Percentiles rank a stretch among this genome's conserved stretches.
Evolutionary conservation across 2,329 filamentous ascomycete species (phyloP).

Genomic region (Epichloe bromicola): DNA sequence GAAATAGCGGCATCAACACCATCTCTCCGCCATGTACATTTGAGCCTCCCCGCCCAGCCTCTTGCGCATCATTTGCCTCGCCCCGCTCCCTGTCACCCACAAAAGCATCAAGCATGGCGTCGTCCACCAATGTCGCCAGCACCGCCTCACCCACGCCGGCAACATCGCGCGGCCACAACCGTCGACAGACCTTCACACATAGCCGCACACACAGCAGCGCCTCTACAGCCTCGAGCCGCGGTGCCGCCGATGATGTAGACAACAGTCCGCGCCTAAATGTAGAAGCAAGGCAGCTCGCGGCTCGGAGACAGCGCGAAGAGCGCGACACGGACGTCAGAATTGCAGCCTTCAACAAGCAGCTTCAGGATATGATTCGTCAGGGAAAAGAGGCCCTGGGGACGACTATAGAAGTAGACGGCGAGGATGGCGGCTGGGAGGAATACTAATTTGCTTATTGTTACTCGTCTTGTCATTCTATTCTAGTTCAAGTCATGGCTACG

Average conservation of each 20-base stretch:
- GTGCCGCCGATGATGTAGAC: constrained; percentile 9
- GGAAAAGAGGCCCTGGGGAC: constrained; percentile 77
- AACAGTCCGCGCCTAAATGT: constrained; percentile 38
- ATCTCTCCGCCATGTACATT: constrained; percentile 5
- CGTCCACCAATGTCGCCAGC: constrained; percentile 8
- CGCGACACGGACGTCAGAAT: constrained; percentile 68
- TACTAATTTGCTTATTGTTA: constrained; percentile 3
- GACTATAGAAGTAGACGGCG: constrained; percentile 49
- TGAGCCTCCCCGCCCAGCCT: constrained; percentile 12
- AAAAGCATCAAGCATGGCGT: constrained; percentile 27
- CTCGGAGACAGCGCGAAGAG: constrained; percentile 60
- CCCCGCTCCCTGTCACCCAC: constrained; percentile 25
- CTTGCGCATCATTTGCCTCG: constrained; percentile 20
- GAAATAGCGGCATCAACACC: constrained; percentile 23
- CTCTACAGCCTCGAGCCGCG: constrained; percentile 26
- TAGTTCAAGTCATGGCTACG: constrained; percentile 2
- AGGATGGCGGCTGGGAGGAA: constrained; percentile 28
- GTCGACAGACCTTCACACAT: constrained; percentile 16
- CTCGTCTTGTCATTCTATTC: background rate
- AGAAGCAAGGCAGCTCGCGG: constrained; percentile 63
- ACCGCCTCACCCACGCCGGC: constrained; percentile 13
- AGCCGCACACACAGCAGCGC: constrained; percentile 32
- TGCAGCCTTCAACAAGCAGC: constrained; percentile 61
- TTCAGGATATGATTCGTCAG: constrained; percentile 79
- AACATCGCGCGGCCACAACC: constrained; percentile 8